Conservation (phyloP, 116 monocot genomes). For the Trichopus zeylanicus region DNA sequence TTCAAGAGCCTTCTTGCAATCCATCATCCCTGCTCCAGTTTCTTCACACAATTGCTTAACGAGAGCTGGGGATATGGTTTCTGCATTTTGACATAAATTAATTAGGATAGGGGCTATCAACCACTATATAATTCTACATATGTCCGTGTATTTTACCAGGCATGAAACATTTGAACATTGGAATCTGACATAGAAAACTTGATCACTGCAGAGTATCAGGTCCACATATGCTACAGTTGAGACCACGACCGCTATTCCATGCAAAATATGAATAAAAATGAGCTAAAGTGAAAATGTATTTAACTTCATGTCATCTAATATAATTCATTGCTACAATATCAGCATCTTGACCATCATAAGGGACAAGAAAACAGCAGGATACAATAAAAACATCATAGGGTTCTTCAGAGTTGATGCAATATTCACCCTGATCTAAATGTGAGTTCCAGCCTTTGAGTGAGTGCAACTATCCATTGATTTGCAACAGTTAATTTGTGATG, state of each 20-base stretch:
- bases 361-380: too few relatives aligned
- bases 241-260: background rate
- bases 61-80: conserved; percentile 61
- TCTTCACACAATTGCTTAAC: conserved; percentile 94
- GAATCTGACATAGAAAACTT: background rate
- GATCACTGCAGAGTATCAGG: background rate
- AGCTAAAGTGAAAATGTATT: background rate
- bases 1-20: conserved; percentile 92
- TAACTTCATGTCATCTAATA: background rate
- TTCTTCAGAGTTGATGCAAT: too few relatives aligned
- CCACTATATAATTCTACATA: too few relatives aligned
- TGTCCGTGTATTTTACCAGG: too few relatives aligned
- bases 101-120: too few relatives aligned
- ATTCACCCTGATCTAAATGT: too few relatives aligned
- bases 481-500: too few relatives aligned
- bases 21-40: conserved; percentile 99
- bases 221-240: background rate
- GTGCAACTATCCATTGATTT: too few relatives aligned
- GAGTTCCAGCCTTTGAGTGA: too few relatives aligned
- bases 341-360: too few relatives aligned
- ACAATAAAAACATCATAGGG: too few relatives aligned
- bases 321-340: too few relatives aligned
- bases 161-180: background rate
- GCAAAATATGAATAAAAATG: background rate
- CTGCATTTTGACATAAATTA: conserved; percentile 32